Conservation (phyloP, 352 stramenopile genomes). For the Pythium chondricola region DNA sequence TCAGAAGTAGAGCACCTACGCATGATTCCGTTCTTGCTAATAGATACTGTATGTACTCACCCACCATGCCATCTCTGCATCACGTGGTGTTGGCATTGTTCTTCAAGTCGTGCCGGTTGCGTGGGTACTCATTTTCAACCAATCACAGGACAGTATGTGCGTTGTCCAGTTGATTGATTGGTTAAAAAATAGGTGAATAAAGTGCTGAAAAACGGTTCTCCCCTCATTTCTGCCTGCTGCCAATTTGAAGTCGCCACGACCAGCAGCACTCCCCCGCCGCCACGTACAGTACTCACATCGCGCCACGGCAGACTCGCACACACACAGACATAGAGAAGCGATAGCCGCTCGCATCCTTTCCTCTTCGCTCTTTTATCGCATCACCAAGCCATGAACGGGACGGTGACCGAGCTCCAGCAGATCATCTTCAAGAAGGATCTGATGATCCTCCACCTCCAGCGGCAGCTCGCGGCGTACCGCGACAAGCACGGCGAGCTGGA, state of each 20-base stretch:
- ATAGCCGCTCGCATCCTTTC: conserved; percentile 1
- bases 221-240: too few relatives aligned
- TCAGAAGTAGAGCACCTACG: conserved; percentile 10
- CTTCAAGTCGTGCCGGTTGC: too few relatives aligned
- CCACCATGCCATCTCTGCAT: too few relatives aligned
- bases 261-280: too few relatives aligned
- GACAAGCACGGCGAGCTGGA: conserved; percentile 46
- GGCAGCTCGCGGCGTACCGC: conserved; percentile 54
- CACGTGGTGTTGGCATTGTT: too few relatives aligned
- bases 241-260: conserved; percentile 10
- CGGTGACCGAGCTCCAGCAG: conserved; percentile 63
- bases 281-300: too few relatives aligned
- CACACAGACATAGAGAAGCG: not conserved
- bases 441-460: conserved; percentile 77
- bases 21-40: not conserved
- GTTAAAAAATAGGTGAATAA: too few relatives aligned
- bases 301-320: too few relatives aligned
- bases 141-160: too few relatives aligned
- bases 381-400: conserved; percentile 47
- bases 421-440: conserved; percentile 82
- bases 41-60: not conserved
- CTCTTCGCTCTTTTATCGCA: too few relatives aligned
- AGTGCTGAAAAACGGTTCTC: too few relatives aligned
- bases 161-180: conserved; percentile 1
- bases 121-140: not conserved